Conservation (phyloP, 352 stramenopile species). For the Pythium grandisporangium region DNA sequence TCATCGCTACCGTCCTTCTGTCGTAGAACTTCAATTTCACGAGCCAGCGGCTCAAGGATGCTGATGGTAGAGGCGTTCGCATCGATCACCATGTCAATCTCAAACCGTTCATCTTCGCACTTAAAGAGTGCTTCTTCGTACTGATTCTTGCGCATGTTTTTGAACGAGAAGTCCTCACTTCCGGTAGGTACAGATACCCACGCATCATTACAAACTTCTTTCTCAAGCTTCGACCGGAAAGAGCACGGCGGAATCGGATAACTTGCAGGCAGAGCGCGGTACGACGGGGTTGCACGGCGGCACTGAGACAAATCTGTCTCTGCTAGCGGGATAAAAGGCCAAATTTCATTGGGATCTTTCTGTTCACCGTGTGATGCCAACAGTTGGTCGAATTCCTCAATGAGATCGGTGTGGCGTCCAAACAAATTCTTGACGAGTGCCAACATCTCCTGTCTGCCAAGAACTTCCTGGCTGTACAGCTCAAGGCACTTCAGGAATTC, state of each 20-base stretch:
- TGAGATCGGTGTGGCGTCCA: constrained; percentile 72
- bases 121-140: constrained; percentile 99
- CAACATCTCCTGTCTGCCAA: constrained; percentile 86
- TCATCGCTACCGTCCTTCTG: constrained; percentile 51
- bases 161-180: constrained; percentile 98
- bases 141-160: constrained; percentile 98
- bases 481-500: constrained; percentile 99
- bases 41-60: constrained; percentile 91
- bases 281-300: constrained; percentile 92
- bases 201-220: constrained; percentile 91
- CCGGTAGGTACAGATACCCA: constrained; percentile 98
- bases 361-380: constrained; percentile 67
- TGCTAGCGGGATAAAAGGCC: constrained; percentile 85
- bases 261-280: constrained; percentile 94
- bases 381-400: constrained; percentile 74
- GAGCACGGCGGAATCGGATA: constrained; percentile 97
- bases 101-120: constrained; percentile 97
- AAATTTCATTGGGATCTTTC: constrained; percentile 84
- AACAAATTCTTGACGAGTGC: constrained; percentile 86
- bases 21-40: constrained; percentile 90
- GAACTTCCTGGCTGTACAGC: constrained; percentile 96
- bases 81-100: constrained; percentile 95
- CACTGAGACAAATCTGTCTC: constrained; percentile 90
- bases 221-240: constrained; percentile 89
- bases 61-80: constrained; percentile 93